Percentiles rank a stretch among this genome's conserved stretches.
These are phyloP conservation scores for Gillenia trifoliata DNA, from an alignment of 306 rosid genomes.

Conservation along the genomic window DNA sequence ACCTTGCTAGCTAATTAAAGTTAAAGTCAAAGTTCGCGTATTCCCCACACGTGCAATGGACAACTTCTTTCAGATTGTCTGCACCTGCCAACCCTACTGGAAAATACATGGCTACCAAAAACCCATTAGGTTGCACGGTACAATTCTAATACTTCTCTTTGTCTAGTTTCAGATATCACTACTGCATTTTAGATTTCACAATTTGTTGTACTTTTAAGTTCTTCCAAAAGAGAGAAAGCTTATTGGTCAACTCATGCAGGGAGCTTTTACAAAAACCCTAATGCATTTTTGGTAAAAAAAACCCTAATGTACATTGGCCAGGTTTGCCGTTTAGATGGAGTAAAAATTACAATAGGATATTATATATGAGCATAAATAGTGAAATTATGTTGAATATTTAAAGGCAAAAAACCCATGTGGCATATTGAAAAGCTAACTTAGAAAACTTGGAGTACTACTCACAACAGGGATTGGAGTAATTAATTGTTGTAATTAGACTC, in stretches of 20 bases:
- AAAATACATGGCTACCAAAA: not conserved
- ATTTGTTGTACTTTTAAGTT: not conserved
- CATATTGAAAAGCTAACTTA: not conserved
- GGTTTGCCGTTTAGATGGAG: not conserved
- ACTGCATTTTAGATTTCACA: not conserved
- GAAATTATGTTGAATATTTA: not conserved
- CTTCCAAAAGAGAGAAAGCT: not conserved
- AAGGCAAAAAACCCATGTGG: not conserved
- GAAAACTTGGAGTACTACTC: not conserved
- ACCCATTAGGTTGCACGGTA: not conserved
- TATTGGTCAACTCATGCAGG: not conserved
- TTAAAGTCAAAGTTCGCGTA: slow-evolving; percentile 22
- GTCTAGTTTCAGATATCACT: not conserved
- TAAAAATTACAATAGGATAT: not conserved
- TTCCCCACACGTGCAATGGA: slow-evolving; percentile 42
- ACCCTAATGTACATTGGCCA: not conserved
- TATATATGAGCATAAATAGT: not conserved
- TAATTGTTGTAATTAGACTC: not conserved
- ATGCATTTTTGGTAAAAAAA: not conserved
- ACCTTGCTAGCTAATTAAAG: slow-evolving; percentile 8
- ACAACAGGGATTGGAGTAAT: not conserved
- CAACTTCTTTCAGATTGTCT: slow-evolving; percentile 27
- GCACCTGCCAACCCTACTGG: slow-evolving; percentile 24
- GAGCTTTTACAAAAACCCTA: not conserved
- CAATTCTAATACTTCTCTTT: not conserved